Conservation (phyloP, 192 early-diverging fungal genomes). For the Mortierella hygrophila region DNA sequence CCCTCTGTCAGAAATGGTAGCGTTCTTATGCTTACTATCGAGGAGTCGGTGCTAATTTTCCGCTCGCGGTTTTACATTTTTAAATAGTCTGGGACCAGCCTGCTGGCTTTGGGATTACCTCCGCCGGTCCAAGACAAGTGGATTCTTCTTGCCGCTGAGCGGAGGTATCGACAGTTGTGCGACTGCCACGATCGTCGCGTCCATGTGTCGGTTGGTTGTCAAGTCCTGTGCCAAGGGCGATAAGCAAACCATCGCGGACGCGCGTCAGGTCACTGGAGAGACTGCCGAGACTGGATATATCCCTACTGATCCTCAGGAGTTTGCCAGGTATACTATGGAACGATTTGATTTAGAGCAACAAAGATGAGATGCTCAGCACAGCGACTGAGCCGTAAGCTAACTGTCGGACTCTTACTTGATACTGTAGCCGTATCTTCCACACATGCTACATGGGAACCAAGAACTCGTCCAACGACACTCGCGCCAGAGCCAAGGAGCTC, state of each 20-base stretch:
- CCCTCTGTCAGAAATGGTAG: background rate
- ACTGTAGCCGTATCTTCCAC: constrained; percentile 80
- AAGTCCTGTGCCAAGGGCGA: constrained; percentile 70
- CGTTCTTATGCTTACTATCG: background rate
- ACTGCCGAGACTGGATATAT: constrained; percentile 69
- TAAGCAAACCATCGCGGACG: constrained; percentile 80
- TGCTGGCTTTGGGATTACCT: constrained; percentile 99
- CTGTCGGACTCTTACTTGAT: background rate
- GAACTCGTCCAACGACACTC: constrained; percentile 92
- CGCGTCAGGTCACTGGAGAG: constrained; percentile 72
- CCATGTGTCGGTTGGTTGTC: constrained; percentile 90
- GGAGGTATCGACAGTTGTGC: constrained; percentile 99
- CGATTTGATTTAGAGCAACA: background rate
- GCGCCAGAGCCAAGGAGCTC: constrained; percentile 81
- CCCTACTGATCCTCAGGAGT: constrained; percentile 84
- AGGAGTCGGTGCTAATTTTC: background rate
- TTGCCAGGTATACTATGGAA: constrained; percentile 68
- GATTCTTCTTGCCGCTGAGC: constrained; percentile 95
- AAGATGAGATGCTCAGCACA: background rate
- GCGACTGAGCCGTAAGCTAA: background rate
- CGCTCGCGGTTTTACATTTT: too few relatives aligned
- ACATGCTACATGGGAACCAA: constrained; percentile 97
- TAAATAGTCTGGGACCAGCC: constrained; percentile 85
- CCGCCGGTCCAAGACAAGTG: constrained; percentile 87
- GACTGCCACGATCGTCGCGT: constrained; percentile 87